These are phyloP conservation scores for Saccharomycopsis phalli DNA, from an alignment of 1,139 yeast genomes.

Conservation along the genomic window DNA sequence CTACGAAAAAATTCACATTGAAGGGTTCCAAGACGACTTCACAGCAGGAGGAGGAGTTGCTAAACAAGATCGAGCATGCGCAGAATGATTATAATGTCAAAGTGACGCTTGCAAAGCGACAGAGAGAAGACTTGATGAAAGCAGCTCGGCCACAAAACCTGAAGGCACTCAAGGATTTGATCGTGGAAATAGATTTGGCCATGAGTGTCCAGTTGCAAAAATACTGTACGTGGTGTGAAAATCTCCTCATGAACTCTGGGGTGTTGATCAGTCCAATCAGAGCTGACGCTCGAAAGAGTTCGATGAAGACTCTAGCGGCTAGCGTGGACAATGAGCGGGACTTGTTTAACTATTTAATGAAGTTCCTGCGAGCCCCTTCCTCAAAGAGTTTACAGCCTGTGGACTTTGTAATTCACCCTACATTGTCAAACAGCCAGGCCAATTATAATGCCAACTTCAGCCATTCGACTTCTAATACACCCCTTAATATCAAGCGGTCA, in stretches of 20 bases:
- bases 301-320: slow-evolving; percentile 70
- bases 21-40: slow-evolving; percentile 70
- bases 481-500: no score
- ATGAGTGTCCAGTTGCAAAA: slow-evolving; percentile 81
- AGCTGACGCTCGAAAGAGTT: slow-evolving; percentile 38
- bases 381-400: slow-evolving; percentile 47
- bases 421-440: slow-evolving; percentile 33
- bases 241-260: slow-evolving; percentile 74
- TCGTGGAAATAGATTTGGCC: slow-evolving; percentile 83
- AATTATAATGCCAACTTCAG: slow-evolving; percentile 14
- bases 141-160: slow-evolving; percentile 73
- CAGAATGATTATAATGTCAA: slow-evolving; percentile 78
- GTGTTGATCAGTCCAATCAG: slow-evolving; percentile 69
- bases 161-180: slow-evolving; percentile 63
- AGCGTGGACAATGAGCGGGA: slow-evolving; percentile 78
- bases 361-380: slow-evolving; percentile 34
- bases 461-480: no score
- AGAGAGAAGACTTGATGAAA: slow-evolving; percentile 64
- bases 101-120: slow-evolving; percentile 62
- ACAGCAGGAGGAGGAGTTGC: slow-evolving; percentile 89
- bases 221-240: slow-evolving; percentile 82
- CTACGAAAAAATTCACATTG: slow-evolving; percentile 67
- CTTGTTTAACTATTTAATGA: slow-evolving; percentile 58
- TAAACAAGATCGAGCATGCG: slow-evolving; percentile 69
- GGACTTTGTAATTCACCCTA: slow-evolving; percentile 71